phyloP scores from a whole-genome alignment of 306 rosid genomes.

The Trifolium fragiferum region DNA sequence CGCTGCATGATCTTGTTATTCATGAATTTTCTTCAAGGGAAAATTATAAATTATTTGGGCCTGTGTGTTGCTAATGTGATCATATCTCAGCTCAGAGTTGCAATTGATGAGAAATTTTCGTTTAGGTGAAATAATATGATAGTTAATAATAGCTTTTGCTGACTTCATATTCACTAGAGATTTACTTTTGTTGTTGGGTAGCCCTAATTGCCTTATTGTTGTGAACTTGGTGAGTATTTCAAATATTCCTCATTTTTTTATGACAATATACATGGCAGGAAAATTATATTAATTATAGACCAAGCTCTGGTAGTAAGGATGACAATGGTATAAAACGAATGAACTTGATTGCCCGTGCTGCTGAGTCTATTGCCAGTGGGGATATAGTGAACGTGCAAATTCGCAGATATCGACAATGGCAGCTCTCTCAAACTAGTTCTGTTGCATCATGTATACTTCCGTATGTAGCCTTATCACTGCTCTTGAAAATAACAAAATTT shows the following conservation, averaged over 20 bases:
- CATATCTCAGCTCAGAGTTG: slow-evolving; percentile 8
- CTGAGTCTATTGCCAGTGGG: slow-evolving; percentile 93
- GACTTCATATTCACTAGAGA: slow-evolving; percentile 4
- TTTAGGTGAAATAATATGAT: slow-evolving; percentile 25
- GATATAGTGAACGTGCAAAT: slow-evolving; percentile 93
- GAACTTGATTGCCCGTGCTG: slow-evolving; percentile 83
- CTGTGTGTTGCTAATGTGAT: slow-evolving; percentile 14
- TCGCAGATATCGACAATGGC: slow-evolving; percentile 96
- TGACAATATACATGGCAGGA: slow-evolving; percentile 63
- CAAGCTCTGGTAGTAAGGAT: slow-evolving; percentile 76
- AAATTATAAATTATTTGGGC: slow-evolving; percentile 9
- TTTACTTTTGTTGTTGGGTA: slow-evolving; percentile 27
- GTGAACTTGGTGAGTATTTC: slow-evolving; percentile 9
- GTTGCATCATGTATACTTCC: slow-evolving; percentile 86
- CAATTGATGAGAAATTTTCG: background rate
- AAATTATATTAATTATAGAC: slow-evolving; percentile 87
- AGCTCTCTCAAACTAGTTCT: slow-evolving; percentile 86
- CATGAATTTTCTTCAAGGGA: slow-evolving; percentile 18
- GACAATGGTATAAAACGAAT: slow-evolving; percentile 78
- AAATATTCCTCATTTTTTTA: slow-evolving; percentile 15
- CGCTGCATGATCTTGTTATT: slow-evolving; percentile 27
- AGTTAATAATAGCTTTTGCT: slow-evolving; percentile 24
- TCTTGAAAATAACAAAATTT: slow-evolving; percentile 35
- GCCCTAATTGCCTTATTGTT: slow-evolving; percentile 7
- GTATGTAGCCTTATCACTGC: slow-evolving; percentile 62